phyloP scores from a whole-genome alignment of 2,329 filamentous ascomycete genomes.

The Aureobasidium sp. region DNA sequence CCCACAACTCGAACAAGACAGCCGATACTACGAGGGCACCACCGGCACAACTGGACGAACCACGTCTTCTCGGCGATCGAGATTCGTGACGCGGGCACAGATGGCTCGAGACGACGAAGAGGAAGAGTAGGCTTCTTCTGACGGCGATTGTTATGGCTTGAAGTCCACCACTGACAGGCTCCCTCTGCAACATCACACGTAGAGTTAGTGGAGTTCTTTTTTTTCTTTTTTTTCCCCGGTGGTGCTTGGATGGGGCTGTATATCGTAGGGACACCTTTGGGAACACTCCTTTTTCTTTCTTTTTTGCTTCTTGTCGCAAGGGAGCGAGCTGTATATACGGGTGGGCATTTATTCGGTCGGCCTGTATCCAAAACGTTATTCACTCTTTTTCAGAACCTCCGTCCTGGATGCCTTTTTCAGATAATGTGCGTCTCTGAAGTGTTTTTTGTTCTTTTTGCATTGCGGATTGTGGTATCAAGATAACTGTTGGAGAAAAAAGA shows the following conservation, averaged over 20 bases:
- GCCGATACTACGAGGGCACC: conserved; percentile 31
- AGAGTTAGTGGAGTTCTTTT: not conserved
- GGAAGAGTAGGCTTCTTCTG: conserved; percentile 16
- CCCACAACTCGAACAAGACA: conserved; percentile 45
- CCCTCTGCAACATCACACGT: not conserved
- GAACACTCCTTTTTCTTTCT: not conserved
- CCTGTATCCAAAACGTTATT: not conserved
- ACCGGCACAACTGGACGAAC: not conserved
- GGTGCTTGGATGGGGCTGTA: not conserved
- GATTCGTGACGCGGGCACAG: not conserved
- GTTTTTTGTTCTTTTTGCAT: not conserved
- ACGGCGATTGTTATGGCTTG: not conserved
- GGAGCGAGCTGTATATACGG: not conserved
- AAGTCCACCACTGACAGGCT: not conserved
- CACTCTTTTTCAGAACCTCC: not conserved
- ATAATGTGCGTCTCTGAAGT: not conserved
- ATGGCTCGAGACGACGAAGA: conserved; percentile 13
- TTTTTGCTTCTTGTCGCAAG: not conserved
- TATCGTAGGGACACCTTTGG: not conserved
- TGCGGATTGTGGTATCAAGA: not conserved
- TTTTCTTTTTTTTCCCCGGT: too few relatives aligned
- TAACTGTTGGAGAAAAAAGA: not conserved
- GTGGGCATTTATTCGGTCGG: not conserved
- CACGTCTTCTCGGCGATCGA: not conserved
- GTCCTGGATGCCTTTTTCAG: not conserved